Evolutionary conservation across 257 asterid species (phyloP).

Genomic region (Gentiana dahurica): DNA sequence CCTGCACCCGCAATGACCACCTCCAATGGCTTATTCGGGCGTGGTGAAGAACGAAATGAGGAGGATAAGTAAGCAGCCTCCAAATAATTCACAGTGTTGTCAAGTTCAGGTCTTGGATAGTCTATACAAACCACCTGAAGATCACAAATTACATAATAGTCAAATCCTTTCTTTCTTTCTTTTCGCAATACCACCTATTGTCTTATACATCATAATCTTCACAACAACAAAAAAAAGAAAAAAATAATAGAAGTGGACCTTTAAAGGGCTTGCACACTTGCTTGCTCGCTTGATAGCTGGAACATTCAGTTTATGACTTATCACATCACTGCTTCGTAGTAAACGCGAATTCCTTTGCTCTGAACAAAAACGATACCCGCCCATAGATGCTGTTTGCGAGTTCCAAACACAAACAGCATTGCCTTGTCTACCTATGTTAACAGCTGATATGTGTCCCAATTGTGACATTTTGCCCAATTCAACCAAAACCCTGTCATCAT

Average conservation of each 20-base stretch:
- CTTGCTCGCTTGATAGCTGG: slow-evolving; percentile 23
- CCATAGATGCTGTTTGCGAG: slow-evolving; percentile 23
- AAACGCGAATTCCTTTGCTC: slow-evolving; percentile 33
- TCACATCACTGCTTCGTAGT: slow-evolving; percentile 42
- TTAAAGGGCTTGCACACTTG: slow-evolving; percentile 29
- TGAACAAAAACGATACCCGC: slow-evolving; percentile 15
- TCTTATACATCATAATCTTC: slow-evolving; percentile 3
- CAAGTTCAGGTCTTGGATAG: slow-evolving; percentile 84
- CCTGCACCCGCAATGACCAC: slow-evolving; percentile 97
- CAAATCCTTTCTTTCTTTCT: not conserved
- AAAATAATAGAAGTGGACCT: slow-evolving; percentile 32
- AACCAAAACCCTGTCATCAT: slow-evolving; percentile 16
- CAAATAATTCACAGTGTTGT: slow-evolving; percentile 62
- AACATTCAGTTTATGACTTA: slow-evolving; percentile 45
- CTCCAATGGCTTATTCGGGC: slow-evolving; percentile 74
- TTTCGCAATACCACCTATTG: not conserved
- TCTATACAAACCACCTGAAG: slow-evolving; percentile 80
- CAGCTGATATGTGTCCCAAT: slow-evolving; percentile 71
- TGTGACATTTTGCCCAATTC: slow-evolving; percentile 43
- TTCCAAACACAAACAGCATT: slow-evolving; percentile 24
- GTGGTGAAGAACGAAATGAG: slow-evolving; percentile 44
- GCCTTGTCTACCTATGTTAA: slow-evolving; percentile 45
- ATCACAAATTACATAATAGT: slow-evolving; percentile 5
- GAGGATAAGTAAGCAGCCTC: slow-evolving; percentile 89
- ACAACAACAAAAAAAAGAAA: slow-evolving; percentile 1